phyloP scores from a whole-genome alignment of 352 stramenopile species.

The Phytophthora sp. region DNA sequence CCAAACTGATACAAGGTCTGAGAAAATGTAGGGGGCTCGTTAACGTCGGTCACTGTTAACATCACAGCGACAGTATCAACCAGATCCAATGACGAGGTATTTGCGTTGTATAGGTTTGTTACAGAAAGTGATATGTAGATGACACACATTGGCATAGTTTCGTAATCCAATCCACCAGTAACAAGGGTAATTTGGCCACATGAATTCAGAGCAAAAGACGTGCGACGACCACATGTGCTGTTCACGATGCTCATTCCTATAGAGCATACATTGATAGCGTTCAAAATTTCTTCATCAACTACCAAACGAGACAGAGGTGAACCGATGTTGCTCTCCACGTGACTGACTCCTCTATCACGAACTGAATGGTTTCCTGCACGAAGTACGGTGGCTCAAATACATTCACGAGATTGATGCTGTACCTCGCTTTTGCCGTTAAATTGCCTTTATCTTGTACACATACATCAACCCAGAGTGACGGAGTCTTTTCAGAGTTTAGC shows the following conservation, averaged over 20 bases:
- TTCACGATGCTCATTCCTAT: conserved; percentile 21
- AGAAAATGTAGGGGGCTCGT: conserved; percentile 28
- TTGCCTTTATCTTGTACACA: conserved; percentile 53
- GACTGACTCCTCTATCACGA: conserved; percentile 42
- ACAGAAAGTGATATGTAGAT: conserved; percentile 21
- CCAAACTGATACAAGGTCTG: conserved; percentile 23
- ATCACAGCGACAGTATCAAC: conserved; percentile 17
- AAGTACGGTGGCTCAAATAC: conserved; percentile 64
- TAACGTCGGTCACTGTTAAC: conserved; percentile 27
- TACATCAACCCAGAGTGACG: conserved; percentile 50
- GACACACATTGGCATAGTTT: conserved; percentile 33
- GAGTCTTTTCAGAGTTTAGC: conserved; percentile 49
- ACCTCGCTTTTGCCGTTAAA: conserved; percentile 26
- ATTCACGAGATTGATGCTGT: conserved; percentile 44
- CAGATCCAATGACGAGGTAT: conserved; percentile 1
- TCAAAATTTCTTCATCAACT: conserved; percentile 37
- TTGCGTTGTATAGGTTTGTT: conserved; percentile 17
- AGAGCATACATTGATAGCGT: conserved; percentile 16
- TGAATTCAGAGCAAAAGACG: conserved; percentile 17
- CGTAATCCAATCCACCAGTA: conserved; percentile 27
- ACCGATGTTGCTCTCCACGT: conserved; percentile 10
- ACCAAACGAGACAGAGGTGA: conserved; percentile 17
- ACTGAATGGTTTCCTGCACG: conserved; percentile 25
- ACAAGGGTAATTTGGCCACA: conserved; percentile 31
- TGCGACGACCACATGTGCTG: conserved; percentile 21